Conservation (phyloP, 768 basidiomycete species). For the Coprinopsis cinerea region DNA sequence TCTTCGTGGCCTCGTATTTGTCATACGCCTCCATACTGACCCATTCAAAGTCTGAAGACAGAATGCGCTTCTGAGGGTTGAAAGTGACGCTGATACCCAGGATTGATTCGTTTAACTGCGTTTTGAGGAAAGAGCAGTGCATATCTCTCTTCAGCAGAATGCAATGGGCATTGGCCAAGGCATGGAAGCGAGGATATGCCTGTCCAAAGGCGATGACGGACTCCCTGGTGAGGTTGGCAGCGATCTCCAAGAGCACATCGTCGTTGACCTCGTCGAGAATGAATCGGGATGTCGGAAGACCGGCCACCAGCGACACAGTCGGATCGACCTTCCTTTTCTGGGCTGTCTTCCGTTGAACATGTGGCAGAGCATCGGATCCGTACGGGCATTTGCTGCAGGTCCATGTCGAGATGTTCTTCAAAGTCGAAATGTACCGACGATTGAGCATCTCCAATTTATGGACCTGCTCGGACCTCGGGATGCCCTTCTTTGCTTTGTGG, state of each 20-base stretch:
- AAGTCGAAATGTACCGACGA: no score
- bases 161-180: constrained; percentile 25
- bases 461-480: no score
- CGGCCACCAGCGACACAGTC: no score
- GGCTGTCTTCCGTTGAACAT: constrained; percentile 25
- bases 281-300: constrained; percentile 21
- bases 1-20: constrained; percentile 27
- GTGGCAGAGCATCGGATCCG: no score
- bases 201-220: constrained; percentile 29
- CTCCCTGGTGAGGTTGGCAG: constrained; percentile 31
- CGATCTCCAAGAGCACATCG: constrained; percentile 29
- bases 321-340: constrained; percentile 16
- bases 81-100: constrained; percentile 36
- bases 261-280: constrained; percentile 33
- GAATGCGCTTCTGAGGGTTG: constrained; percentile 21
- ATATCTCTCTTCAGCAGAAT: constrained; percentile 36
- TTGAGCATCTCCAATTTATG: no score
- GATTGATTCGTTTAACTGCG: constrained; percentile 28
- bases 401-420: no score
- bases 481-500: no score
- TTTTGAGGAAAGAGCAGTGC: constrained; percentile 41
- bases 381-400: no score
- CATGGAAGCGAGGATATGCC: constrained; percentile 36
- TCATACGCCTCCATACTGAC: constrained; percentile 37
- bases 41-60: constrained; percentile 45